Evolutionary conservation across 2,329 filamentous ascomycete species (phyloP), one percentile per base, ranked within the genome.

Genomic region (Ophiostoma sp.): DNA sequence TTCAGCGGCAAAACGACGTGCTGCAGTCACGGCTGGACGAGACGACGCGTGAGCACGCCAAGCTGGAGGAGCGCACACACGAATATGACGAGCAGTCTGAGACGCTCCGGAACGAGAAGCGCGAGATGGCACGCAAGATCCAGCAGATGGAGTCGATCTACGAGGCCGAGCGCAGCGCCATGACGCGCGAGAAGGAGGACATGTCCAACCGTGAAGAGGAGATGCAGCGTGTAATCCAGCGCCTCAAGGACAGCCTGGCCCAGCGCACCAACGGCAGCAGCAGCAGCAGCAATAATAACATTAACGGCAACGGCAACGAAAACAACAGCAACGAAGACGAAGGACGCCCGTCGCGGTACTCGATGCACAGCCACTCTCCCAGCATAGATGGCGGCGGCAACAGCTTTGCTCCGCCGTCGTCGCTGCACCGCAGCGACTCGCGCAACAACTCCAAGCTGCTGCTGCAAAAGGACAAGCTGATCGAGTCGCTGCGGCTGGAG

Each of bases 381-480:
- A 89, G 86, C 71, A 82, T 93, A 70, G 92, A 94, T 74, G 86
- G 83, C 72, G 88, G 83, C 72, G 88, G 88, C 68, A 92, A 92
- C 76, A 41, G 65, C 15, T 97, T 97, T 77, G 94, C 94, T 10
- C 94, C 94, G 17, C 91, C 93, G 1, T 90, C 90, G 20, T 93
- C 92, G 4, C 81, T 96, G 69, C 89, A 94, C 76, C 90, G 93
- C 74, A 96, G 92, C 83, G 92, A 96, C 76, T 96, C 93, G 44
- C 87, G 91, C 73, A 96, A 92, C 78, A 94, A 91, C 79, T 96
- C 93, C 17, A 96, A 94, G 79, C 84, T 97, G 68, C 86, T 98
- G 68, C 85, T 96, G 75, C 94, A 98, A 79, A 99, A 98, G 79
- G 95, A 99, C 80, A 95, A 96, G 81, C 84, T 97, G 71, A 98